Evolutionary conservation across 169 alveolate genomes (phyloP).

Genomic region (Plasmodium gonderi): DNA sequence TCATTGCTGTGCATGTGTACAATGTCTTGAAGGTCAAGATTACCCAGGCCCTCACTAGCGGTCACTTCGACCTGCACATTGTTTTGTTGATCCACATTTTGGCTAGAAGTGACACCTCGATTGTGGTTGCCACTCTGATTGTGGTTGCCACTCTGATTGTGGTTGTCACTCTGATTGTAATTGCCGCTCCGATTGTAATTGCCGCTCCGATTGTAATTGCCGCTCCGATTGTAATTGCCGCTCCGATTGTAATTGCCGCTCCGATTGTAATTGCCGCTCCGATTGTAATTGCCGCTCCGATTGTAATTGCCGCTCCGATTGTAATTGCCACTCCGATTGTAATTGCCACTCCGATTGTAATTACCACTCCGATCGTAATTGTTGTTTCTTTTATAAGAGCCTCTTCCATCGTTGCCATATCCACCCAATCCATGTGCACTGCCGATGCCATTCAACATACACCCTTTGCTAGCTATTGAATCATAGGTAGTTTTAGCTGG

Average conservation of each 20-base stretch:
- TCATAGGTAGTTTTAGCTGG: too few species aligned
- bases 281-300: too few species aligned
- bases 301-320: not conserved
- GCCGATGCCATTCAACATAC: not conserved
- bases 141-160: too few species aligned
- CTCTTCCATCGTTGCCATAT: not conserved
- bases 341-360: not conserved
- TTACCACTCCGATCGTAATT: not conserved
- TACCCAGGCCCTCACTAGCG: not conserved
- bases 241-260: too few species aligned
- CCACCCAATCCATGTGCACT: not conserved
- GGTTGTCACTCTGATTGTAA: too few species aligned
- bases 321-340: not conserved
- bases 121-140: too few species aligned
- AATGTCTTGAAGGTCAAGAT: not conserved
- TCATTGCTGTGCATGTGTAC: not conserved
- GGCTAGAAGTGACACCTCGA: too few species aligned
- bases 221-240: too few species aligned
- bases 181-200: too few species aligned
- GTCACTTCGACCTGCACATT: not conserved
- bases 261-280: too few species aligned
- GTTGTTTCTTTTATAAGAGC: not conserved
- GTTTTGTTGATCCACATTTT: too few species aligned
- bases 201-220: too few species aligned
- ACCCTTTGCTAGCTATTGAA: not conserved